Conservation (phyloP, 1,139 yeast genomes). For the Pichia sp. region DNA sequence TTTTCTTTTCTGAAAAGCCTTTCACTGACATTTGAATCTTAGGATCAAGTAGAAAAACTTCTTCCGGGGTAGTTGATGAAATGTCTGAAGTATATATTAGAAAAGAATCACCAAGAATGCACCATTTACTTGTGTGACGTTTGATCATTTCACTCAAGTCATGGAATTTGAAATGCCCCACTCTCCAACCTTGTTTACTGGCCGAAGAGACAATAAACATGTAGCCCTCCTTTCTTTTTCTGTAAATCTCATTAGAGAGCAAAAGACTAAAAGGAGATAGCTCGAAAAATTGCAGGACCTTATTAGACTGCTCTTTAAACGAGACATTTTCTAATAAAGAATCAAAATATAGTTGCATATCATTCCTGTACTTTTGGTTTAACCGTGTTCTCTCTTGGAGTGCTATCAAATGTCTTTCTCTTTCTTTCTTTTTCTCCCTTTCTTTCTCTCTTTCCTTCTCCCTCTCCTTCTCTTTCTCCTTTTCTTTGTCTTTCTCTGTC, state of each 20-base stretch:
- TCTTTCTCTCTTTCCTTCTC: constrained; percentile 3
- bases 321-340: constrained; percentile 56
- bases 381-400: constrained; percentile 7
- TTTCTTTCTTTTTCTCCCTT: constrained; percentile 1
- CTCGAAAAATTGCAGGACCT: constrained; percentile 81
- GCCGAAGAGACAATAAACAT: constrained; percentile 79
- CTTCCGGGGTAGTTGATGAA: constrained; percentile 81
- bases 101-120: constrained; percentile 77
- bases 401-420: constrained; percentile 1
- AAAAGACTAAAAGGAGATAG: constrained; percentile 83
- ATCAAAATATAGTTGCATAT: constrained; percentile 59
- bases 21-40: constrained; percentile 54
- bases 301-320: constrained; percentile 75
- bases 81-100: constrained; percentile 82
- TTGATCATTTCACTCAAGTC: constrained; percentile 82
- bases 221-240: constrained; percentile 85
- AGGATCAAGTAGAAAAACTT: constrained; percentile 81
- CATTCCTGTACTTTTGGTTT: constrained; percentile 23
- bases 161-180: constrained; percentile 76
- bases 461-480: not conserved
- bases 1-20: constrained; percentile 32
- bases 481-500: not conserved
- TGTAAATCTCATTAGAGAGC: constrained; percentile 76
- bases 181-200: constrained; percentile 91
- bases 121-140: constrained; percentile 91